phyloP scores from a whole-genome alignment of 1,139 yeast species.

The Zhuliangozyma blackwelliae region DNA sequence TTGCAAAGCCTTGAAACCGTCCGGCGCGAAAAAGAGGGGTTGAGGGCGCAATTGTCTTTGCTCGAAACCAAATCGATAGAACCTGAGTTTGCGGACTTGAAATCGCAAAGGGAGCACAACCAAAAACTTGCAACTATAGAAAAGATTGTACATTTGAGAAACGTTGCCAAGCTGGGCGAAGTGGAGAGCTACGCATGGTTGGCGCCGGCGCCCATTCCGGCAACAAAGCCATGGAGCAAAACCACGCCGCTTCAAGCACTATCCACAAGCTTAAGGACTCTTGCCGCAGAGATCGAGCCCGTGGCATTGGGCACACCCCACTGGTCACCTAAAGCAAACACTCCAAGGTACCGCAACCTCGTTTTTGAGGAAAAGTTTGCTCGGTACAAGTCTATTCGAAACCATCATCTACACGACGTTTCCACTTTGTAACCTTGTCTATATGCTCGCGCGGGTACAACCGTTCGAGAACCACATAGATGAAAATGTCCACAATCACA shows the following conservation, averaged over 20 bases:
- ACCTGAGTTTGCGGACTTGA: conserved; percentile 10
- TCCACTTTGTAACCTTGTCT: conserved; percentile 75
- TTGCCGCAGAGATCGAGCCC: conserved; percentile 12
- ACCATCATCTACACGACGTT: neutral
- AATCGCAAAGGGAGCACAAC: conserved; percentile 31
- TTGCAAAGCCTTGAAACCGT: conserved; percentile 10
- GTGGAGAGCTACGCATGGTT: too few species aligned
- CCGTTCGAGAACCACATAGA: conserved; percentile 62
- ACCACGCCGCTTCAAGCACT: conserved; percentile 8
- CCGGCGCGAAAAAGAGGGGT: conserved; percentile 14
- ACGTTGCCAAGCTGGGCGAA: conserved; percentile 12
- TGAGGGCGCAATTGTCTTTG: conserved; percentile 17
- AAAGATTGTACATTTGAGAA: conserved; percentile 33
- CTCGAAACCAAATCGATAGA: conserved; percentile 8
- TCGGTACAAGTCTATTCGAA: conserved; percentile 3
- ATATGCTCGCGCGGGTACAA: conserved; percentile 64
- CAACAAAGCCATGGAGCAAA: conserved; percentile 1
- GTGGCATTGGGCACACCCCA: conserved; percentile 5
- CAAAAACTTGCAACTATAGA: conserved; percentile 29
- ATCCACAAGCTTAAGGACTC: conserved; percentile 13
- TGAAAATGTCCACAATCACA: conserved; percentile 71
- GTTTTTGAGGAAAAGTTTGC: conserved; percentile 11
- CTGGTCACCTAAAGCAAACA: conserved; percentile 20
- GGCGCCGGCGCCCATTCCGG: neutral
- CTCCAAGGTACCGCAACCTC: conserved; percentile 18